Conservation (phyloP, 345 rosid species). For the Eucalyptus rudis region DNA sequence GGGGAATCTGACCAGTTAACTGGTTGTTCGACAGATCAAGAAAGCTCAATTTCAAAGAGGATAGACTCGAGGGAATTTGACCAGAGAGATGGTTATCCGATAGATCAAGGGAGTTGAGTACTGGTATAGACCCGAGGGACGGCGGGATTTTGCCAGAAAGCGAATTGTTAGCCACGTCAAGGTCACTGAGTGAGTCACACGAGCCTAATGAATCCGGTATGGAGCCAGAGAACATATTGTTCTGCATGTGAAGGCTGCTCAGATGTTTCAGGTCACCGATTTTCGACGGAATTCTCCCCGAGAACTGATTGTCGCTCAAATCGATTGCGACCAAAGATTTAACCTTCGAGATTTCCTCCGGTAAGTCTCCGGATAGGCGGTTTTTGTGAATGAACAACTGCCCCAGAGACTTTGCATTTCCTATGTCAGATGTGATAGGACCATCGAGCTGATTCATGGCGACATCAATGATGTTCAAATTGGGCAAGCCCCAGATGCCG, state of each 20-base stretch:
- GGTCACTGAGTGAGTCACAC: background rate
- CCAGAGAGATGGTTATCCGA: constrained; percentile 4
- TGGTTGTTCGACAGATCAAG: constrained; percentile 6
- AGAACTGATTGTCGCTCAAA: constrained; percentile 2
- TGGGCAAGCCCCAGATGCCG: constrained; percentile 32
- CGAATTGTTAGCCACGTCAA: background rate
- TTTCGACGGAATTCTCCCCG: background rate
- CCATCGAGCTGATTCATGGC: constrained; percentile 24
- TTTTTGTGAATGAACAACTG: constrained; percentile 6
- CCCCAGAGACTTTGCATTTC: constrained; percentile 22
- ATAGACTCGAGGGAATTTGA: background rate
- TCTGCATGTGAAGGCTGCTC: background rate
- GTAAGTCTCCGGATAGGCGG: constrained; percentile 4
- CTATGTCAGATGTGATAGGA: constrained; percentile 13
- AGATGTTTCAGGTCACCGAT: constrained; percentile 1
- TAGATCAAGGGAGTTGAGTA: constrained; percentile 2
- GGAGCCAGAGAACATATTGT: constrained; percentile 2
- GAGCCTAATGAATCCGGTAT: constrained; percentile 1
- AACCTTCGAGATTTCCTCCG: background rate
- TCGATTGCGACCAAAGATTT: background rate
- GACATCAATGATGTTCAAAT: constrained; percentile 21
- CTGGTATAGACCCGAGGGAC: background rate
- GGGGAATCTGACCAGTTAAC: background rate
- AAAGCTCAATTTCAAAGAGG: constrained; percentile 5
- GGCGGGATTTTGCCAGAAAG: background rate